A percentile compares a stretch with the other conserved stretches of the same genome.
Evolutionary conservation across 2,329 filamentous ascomycete genomes (phyloP).

Genomic region (Aspergillus awamori): DNA sequence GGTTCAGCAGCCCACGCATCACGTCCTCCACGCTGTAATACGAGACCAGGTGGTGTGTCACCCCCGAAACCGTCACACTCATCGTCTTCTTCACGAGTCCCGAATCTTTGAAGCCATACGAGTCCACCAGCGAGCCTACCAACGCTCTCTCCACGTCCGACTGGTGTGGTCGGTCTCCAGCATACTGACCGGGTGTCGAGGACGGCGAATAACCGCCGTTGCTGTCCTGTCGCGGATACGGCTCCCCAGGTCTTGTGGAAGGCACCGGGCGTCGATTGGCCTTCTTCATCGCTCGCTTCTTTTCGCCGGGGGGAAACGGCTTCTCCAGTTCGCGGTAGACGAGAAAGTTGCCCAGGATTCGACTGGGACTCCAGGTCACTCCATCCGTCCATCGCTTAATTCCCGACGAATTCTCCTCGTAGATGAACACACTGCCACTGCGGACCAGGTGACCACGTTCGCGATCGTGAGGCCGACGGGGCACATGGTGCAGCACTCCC

Average conservation of each 20-base stretch:
- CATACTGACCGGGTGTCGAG: conserved; percentile 37
- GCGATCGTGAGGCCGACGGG: conserved; percentile 81
- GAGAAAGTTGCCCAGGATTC: conserved; percentile 81
- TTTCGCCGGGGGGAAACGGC: conserved; percentile 78
- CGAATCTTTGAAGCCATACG: conserved; percentile 80
- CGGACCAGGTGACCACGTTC: conserved; percentile 76
- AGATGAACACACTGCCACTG: conserved; percentile 87
- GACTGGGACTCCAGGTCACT: conserved; percentile 85
- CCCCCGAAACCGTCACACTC: conserved; percentile 72
- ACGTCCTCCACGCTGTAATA: conserved; percentile 86
- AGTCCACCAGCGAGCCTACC: conserved; percentile 84
- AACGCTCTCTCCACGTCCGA: conserved; percentile 60
- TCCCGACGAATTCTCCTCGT: conserved; percentile 85
- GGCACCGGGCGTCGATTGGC: conserved; percentile 53
- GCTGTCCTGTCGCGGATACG: conserved; percentile 51
- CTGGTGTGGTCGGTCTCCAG: conserved; percentile 41
- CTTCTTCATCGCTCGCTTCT: conserved; percentile 80
- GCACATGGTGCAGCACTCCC: conserved; percentile 72
- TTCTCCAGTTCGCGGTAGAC: conserved; percentile 81
- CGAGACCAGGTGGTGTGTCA: conserved; percentile 82
- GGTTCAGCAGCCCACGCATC: conserved; percentile 59
- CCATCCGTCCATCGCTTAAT: conserved; percentile 96
- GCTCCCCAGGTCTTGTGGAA: conserved; percentile 54
- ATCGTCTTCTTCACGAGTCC: conserved; percentile 93
- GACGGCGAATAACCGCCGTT: conserved; percentile 47